Percentiles rank a stretch among this genome's conserved stretches.
Evolutionary conservation across 352 stramenopile species (phyloP).

Genomic region (Phytophthora melonis): DNA sequence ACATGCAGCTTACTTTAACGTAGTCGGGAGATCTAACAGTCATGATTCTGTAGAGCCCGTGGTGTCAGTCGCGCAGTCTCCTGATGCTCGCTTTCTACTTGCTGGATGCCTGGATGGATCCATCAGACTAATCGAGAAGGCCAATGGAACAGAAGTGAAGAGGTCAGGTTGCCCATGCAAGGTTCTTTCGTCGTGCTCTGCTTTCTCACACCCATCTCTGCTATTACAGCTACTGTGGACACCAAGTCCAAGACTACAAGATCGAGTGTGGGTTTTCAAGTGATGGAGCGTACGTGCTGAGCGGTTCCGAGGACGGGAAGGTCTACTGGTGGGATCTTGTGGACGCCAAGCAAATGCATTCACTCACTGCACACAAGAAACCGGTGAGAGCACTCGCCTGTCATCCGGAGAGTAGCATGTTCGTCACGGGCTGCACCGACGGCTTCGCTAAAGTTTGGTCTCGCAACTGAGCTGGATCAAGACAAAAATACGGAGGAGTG

Average conservation of each 20-base stretch:
- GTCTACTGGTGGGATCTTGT: conserved; percentile 78
- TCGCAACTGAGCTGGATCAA: conserved; percentile 11
- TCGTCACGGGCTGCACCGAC: conserved; percentile 71
- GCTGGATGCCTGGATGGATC: conserved; percentile 79
- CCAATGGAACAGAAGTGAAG: conserved; percentile 71
- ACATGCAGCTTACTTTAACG: background rate
- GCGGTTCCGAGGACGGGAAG: conserved; percentile 79
- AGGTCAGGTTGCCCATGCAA: conserved; percentile 42
- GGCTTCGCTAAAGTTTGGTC: conserved; percentile 81
- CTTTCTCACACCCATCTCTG: conserved; percentile 8
- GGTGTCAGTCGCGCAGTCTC: conserved; percentile 76
- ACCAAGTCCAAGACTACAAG: conserved; percentile 73
- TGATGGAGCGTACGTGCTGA: conserved; percentile 74
- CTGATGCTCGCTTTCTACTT: conserved; percentile 80
- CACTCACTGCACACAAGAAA: conserved; percentile 70
- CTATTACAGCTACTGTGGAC: conserved; percentile 64
- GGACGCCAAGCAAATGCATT: conserved; percentile 35
- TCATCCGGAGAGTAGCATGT: conserved; percentile 71
- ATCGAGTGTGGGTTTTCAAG: conserved; percentile 73
- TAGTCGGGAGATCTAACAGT: background rate
- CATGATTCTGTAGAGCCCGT: conserved; percentile 64
- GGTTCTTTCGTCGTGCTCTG: too few relatives aligned
- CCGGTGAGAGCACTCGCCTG: conserved; percentile 67
- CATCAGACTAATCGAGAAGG: conserved; percentile 81
- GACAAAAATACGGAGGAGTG: too few relatives aligned